Conservation (phyloP, 2,329 filamentous ascomycete species). For the Rhytidhysteron rufulum region DNA sequence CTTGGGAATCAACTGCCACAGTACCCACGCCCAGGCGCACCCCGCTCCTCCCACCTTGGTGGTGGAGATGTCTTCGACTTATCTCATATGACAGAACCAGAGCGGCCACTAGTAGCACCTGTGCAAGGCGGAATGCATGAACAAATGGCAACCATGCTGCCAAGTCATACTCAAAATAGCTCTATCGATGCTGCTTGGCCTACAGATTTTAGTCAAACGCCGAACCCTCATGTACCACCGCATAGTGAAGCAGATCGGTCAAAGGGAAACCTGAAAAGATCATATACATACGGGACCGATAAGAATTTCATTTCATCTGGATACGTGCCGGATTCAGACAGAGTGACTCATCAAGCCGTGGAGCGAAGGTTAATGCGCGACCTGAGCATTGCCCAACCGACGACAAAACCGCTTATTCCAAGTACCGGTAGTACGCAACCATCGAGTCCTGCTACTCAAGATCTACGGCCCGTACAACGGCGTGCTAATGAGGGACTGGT, state of each 20-base stretch:
- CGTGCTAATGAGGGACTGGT: too few relatives aligned
- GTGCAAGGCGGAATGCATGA: constrained; percentile 24
- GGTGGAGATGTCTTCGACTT: too few relatives aligned
- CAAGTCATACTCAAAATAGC: constrained; percentile 22
- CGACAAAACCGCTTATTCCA: constrained; percentile 9
- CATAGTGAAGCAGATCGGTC: too few relatives aligned
- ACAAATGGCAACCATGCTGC: constrained; percentile 26
- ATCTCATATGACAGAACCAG: too few relatives aligned
- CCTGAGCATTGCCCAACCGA: constrained; percentile 16
- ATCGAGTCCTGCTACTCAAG: too few relatives aligned
- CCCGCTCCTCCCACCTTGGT: neutral
- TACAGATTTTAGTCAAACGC: constrained; percentile 12
- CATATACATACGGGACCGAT: constrained; percentile 34
- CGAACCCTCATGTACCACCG: neutral
- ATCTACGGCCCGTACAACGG: too few relatives aligned
- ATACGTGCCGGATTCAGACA: constrained; percentile 18
- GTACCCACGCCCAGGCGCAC: neutral
- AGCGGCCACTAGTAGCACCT: constrained; percentile 9
- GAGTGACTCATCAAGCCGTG: constrained; percentile 20
- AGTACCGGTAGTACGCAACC: constrained; percentile 8
- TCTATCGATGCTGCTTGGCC: constrained; percentile 27
- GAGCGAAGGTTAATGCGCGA: constrained; percentile 22
- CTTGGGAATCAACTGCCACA: too few relatives aligned
- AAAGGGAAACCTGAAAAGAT: constrained; percentile 17
- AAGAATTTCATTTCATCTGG: constrained; percentile 28